A percentile compares a stretch with the other conserved stretches of the same genome.
Evolutionary conservation across 768 basidiomycete genomes (phyloP).

Genomic region (Pulveroboletus sp.): DNA sequence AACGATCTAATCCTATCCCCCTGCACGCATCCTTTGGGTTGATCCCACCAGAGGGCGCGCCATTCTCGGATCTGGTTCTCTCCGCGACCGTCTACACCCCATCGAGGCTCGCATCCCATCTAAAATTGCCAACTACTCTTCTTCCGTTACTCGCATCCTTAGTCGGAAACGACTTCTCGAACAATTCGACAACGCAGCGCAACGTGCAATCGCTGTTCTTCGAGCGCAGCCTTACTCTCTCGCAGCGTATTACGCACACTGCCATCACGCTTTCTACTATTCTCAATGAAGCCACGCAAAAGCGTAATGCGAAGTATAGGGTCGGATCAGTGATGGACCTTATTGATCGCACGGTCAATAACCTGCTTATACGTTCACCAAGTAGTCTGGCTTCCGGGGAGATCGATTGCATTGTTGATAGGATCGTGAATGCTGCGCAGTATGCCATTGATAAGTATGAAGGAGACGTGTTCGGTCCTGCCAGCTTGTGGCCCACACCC

Average conservation of each 20-base stretch:
- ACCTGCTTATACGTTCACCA: conserved; percentile 49
- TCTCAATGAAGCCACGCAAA: conserved; percentile 45
- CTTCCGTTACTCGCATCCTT: conserved; percentile 76
- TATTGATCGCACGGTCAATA: conserved; percentile 62
- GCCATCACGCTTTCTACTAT: conserved; percentile 55
- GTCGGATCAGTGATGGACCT: conserved; percentile 73
- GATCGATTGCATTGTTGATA: conserved; percentile 58
- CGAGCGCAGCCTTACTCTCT: conserved; percentile 49
- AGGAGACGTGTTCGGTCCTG: conserved; percentile 35
- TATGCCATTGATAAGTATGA: conserved; percentile 68
- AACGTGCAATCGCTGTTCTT: conserved; percentile 65
- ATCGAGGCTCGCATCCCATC: conserved; percentile 52
- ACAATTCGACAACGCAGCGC: conserved; percentile 43
- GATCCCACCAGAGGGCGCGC: conserved; percentile 48
- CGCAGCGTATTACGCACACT: conserved; percentile 65
- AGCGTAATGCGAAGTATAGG: conserved; percentile 49
- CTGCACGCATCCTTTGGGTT: conserved; percentile 30
- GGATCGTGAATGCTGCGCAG: conserved; percentile 69
- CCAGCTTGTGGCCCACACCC: conserved; percentile 50
- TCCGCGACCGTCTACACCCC: conserved; percentile 62
- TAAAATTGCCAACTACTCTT: conserved; percentile 64
- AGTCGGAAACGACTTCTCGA: conserved; percentile 78
- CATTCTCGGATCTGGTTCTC: conserved; percentile 42
- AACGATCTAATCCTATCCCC: conserved; percentile 35
- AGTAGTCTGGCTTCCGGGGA: conserved; percentile 55